These are phyloP conservation scores for Pontederia paniculata DNA, from an alignment of 176 grass and related monocot genomes.

Conservation along the genomic window DNA sequence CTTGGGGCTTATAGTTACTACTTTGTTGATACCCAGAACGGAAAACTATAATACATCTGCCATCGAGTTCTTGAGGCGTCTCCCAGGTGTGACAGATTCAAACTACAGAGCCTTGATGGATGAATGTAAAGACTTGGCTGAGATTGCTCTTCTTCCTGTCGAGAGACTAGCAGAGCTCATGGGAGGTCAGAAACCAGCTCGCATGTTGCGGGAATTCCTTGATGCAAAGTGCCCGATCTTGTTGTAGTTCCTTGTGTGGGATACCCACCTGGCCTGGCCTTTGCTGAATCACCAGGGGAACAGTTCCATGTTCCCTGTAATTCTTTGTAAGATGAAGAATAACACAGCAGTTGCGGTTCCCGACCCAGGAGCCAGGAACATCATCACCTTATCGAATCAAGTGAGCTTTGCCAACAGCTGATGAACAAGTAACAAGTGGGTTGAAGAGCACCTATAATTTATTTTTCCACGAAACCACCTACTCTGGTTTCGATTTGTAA, in stretches of 20 bases:
- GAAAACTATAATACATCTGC: conserved; percentile 94
- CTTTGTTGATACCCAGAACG: conserved; percentile 29
- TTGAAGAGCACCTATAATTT: too few species aligned
- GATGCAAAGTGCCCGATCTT: conserved; percentile 90
- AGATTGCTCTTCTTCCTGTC: conserved; percentile 62
- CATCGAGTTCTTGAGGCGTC: conserved; percentile 83
- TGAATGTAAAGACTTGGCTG: conserved; percentile 65
- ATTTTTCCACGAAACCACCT: too few species aligned
- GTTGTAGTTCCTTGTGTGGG: conserved; percentile 14
- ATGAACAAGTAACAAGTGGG: too few species aligned
- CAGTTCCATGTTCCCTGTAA: neutral
- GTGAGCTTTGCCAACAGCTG: too few species aligned
- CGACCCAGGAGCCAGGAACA: too few species aligned
- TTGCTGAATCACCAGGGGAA: neutral
- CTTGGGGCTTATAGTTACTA: neutral
- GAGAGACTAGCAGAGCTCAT: conserved; percentile 66
- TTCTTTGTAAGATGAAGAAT: neutral
- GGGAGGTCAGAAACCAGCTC: conserved; percentile 68
- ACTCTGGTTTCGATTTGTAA: too few species aligned
- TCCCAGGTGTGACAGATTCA: conserved; percentile 80
- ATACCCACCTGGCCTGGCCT: neutral
- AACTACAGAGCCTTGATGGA: conserved; percentile 85
- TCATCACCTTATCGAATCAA: too few species aligned
- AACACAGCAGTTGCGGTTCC: too few species aligned
- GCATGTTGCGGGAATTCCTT: conserved; percentile 78